These are phyloP conservation scores for Pseudocercospora fijiensis DNA, from an alignment of 2,329 filamentous ascomycete species.

Conservation along the genomic window DNA sequence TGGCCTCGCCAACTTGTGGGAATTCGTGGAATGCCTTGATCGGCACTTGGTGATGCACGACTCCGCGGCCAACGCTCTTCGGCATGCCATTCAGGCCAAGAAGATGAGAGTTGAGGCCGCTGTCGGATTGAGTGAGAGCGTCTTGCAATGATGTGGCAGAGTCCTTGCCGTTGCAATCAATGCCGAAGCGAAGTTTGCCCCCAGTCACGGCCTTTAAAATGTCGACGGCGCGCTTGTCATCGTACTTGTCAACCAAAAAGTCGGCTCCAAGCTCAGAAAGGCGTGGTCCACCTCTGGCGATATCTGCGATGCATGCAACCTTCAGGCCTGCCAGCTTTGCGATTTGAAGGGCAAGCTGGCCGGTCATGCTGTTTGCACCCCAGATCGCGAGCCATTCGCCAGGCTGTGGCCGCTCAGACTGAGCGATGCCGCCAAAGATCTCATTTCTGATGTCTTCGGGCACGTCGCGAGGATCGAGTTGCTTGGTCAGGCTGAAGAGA, in stretches of 20 bases:
- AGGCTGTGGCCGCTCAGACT: constrained; percentile 53
- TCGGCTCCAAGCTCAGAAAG: constrained; percentile 58
- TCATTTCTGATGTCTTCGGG: constrained; percentile 63
- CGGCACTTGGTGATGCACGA: constrained; percentile 64
- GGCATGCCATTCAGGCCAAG: constrained; percentile 68
- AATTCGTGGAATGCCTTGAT: constrained; percentile 75
- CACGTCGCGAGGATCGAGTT: constrained; percentile 50
- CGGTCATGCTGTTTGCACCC: constrained; percentile 73
- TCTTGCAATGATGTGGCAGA: constrained; percentile 59
- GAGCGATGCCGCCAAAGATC: constrained; percentile 57
- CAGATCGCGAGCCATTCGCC: constrained; percentile 74
- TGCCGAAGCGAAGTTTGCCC: constrained; percentile 61
- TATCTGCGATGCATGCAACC: constrained; percentile 66
- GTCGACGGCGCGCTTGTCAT: constrained; percentile 63
- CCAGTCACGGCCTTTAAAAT: constrained; percentile 62
- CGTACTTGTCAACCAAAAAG: constrained; percentile 66
- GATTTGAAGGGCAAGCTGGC: constrained; percentile 65
- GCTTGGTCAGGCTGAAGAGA: constrained; percentile 53
- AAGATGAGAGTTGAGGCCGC: constrained; percentile 52
- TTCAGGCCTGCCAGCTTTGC: constrained; percentile 65
- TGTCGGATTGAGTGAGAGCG: constrained; percentile 45
- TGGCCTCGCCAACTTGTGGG: constrained; percentile 59
- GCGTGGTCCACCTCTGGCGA: constrained; percentile 62
- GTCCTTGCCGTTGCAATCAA: constrained; percentile 67
- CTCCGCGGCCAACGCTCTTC: constrained; percentile 52